A percentile compares a stretch with the other conserved stretches of the same genome.
Evolutionary conservation across 2,329 filamentous ascomycete genomes (phyloP).

Genomic region (Scopulariopsis brevicaulis): DNA sequence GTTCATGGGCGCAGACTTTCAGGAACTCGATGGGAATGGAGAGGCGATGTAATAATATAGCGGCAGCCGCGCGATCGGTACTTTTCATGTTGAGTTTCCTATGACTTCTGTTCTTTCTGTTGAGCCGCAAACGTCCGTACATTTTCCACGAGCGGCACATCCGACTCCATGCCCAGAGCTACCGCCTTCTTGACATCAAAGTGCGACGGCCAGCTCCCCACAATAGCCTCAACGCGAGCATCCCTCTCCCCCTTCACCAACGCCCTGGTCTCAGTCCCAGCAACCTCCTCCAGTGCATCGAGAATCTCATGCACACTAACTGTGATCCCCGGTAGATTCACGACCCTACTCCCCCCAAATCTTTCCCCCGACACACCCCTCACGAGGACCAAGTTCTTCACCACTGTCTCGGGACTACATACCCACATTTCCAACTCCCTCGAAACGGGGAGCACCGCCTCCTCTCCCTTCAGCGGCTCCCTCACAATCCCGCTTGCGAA

Average conservation of each 20-base stretch:
- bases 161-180: conserved; percentile 26
- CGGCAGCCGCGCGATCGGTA: conserved; percentile 15
- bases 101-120: not conserved
- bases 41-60: conserved; percentile 26
- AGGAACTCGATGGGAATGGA: not conserved
- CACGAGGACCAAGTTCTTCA: conserved; percentile 30
- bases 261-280: conserved; percentile 28
- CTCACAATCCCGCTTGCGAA: conserved; percentile 52
- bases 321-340: conserved; percentile 40
- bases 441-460: conserved; percentile 29
- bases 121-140: not conserved
- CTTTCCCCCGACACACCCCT: conserved; percentile 25
- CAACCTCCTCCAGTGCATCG: conserved; percentile 34
- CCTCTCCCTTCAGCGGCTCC: conserved; percentile 39
- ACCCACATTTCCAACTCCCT: conserved; percentile 32
- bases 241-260: conserved; percentile 36
- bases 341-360: conserved; percentile 29
- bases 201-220: conserved; percentile 40
- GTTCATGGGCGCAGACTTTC: conserved; percentile 1
- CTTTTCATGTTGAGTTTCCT: not conserved
- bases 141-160: not conserved
- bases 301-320: conserved; percentile 42
- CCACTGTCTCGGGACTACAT: conserved; percentile 31
- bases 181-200: conserved; percentile 40
- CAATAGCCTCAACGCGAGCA: conserved; percentile 32